A percentile compares a stretch with the other conserved stretches of the same genome.
Conservation (phyloP, 2,329 filamentous ascomycete species). For the Ilyonectria robusta region DNA sequence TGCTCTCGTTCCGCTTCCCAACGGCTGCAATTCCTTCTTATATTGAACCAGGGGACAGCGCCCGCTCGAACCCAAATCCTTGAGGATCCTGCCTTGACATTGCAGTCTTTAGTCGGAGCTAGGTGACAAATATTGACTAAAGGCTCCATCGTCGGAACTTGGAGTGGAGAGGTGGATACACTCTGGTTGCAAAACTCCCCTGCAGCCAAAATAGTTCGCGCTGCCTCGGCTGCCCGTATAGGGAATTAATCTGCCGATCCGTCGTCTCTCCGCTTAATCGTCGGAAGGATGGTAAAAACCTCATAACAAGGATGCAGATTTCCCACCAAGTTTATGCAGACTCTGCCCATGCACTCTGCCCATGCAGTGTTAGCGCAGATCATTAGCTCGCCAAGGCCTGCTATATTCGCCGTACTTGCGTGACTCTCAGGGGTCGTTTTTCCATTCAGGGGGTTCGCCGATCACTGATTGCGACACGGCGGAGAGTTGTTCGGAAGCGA, state of each 20-base stretch:
- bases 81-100: neutral
- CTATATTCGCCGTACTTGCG: too few species aligned
- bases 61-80: neutral
- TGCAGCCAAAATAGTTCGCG: neutral
- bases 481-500: neutral
- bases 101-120: neutral
- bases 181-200: neutral
- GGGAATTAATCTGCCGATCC: neutral
- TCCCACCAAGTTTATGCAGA: neutral
- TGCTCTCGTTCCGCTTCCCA: too few species aligned
- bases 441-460: neutral
- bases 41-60: neutral
- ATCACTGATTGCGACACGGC: neutral
- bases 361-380: too few species aligned
- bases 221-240: neutral
- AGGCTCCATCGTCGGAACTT: neutral
- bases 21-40: neutral
- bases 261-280: neutral
- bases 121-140: constrained; percentile 1
- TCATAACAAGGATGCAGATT: neutral
- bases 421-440: too few species aligned
- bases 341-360: too few species aligned
- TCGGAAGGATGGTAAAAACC: neutral
- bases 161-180: neutral
- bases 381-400: too few species aligned